Conservation (phyloP, 208 protist genomes). For the Wallacemonas sp. region DNA sequence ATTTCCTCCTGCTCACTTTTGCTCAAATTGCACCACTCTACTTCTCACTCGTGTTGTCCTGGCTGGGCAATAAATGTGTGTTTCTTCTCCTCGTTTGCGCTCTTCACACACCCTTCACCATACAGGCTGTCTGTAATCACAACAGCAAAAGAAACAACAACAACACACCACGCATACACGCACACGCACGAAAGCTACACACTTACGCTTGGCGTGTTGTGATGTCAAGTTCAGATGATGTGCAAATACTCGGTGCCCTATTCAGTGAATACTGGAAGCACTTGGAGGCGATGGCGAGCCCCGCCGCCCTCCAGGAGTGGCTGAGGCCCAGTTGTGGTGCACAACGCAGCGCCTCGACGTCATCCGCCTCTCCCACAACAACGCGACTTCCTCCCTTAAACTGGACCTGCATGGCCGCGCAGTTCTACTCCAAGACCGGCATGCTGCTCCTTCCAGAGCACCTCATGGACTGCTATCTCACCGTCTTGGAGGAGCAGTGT, state of each 20-base stretch:
- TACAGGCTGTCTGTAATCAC: not conserved
- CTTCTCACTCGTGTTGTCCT: too few species aligned
- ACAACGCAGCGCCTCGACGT: not conserved
- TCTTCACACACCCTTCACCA: not conserved
- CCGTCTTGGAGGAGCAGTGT: slow-evolving; percentile 15
- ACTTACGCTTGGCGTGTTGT: not conserved
- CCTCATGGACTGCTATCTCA: slow-evolving; percentile 25
- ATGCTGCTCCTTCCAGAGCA: slow-evolving; percentile 22
- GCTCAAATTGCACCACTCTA: slow-evolving; percentile 5
- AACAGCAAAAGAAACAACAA: too few species aligned
- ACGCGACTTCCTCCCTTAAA: slow-evolving; percentile 15
- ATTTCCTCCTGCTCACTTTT: slow-evolving; percentile 2
- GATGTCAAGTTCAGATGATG: slow-evolving; percentile 5
- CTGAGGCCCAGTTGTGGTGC: too few species aligned
- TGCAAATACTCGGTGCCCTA: not conserved
- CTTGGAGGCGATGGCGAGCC: slow-evolving; percentile 3
- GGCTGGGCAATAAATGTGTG: too few species aligned
- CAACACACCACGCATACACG: not conserved
- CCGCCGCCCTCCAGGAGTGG: not conserved
- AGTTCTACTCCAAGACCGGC: slow-evolving; percentile 32
- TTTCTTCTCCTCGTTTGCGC: not conserved
- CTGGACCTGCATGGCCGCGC: slow-evolving; percentile 22
- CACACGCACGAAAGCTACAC: not conserved
- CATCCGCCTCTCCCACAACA: not conserved
- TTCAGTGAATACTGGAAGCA: slow-evolving; percentile 12